Percentiles rank a stretch among this genome's conserved stretches.
phyloP scores from a whole-genome alignment of 176 grass and related monocot genomes.

The Paspalum vaginatum region DNA sequence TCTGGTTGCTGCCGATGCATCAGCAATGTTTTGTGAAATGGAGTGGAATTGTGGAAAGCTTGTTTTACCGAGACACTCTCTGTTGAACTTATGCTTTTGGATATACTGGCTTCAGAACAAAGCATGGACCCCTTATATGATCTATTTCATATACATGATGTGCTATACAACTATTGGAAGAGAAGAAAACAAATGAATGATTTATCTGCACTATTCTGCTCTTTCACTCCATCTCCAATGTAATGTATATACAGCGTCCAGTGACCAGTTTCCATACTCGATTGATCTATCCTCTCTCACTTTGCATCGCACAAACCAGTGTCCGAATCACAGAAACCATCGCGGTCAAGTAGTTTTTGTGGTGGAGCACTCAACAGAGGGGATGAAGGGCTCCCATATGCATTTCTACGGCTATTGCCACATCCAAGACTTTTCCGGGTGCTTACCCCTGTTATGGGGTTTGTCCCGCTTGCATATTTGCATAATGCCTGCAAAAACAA shows the following conservation, averaged over 20 bases:
- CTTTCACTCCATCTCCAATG: constrained; percentile 37
- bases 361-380: constrained; percentile 85
- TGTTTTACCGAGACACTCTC: constrained; percentile 23
- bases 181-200: constrained; percentile 2
- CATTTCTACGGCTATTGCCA: constrained; percentile 79
- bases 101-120: neutral
- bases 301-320: constrained; percentile 80
- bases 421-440: constrained; percentile 89
- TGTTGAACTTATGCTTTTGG: neutral
- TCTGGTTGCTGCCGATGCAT: constrained; percentile 49
- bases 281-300: constrained; percentile 42
- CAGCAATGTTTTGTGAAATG: constrained; percentile 44
- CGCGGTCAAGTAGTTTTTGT: constrained; percentile 82
- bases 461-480: constrained; percentile 92
- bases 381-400: constrained; percentile 94
- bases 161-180: constrained; percentile 13
- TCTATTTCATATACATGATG: constrained; percentile 16
- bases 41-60: constrained; percentile 40
- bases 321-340: constrained; percentile 83
- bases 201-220: constrained; percentile 34
- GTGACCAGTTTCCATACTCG: constrained; percentile 15
- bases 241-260: constrained; percentile 54
- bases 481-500: constrained; percentile 68
- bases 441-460: constrained; percentile 75
- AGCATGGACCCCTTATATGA: neutral